A percentile compares a stretch with the other conserved stretches of the same genome.
These are phyloP conservation scores for Ceratocystiopsis minuta DNA, from an alignment of 2,329 filamentous ascomycete species.

Conservation along the genomic window DNA sequence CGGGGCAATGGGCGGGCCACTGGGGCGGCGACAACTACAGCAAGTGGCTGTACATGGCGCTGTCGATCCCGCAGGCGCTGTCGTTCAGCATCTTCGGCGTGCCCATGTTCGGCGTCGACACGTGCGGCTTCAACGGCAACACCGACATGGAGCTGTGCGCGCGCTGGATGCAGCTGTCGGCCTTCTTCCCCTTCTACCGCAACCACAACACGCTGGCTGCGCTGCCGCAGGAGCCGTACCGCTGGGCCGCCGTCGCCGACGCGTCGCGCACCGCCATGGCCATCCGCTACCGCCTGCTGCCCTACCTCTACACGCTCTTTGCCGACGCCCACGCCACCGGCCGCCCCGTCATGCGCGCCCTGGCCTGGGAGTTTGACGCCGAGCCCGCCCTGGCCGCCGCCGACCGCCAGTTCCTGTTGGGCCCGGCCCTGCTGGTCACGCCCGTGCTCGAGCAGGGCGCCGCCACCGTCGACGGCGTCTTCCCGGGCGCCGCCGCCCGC, in stretches of 20 bases:
- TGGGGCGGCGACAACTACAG: slow-evolving; percentile 43
- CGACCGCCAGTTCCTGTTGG: slow-evolving; percentile 34
- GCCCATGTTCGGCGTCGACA: slow-evolving; percentile 52
- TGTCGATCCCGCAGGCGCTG: slow-evolving; percentile 39
- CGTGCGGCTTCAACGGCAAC: slow-evolving; percentile 57
- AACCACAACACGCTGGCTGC: slow-evolving; percentile 36
- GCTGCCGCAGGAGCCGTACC: slow-evolving; percentile 51
- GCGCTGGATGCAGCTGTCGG: slow-evolving; percentile 57
- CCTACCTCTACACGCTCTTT: slow-evolving; percentile 63
- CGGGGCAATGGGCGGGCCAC: slow-evolving; percentile 50
- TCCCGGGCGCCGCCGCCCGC: slow-evolving; percentile 28
- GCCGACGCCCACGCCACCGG: slow-evolving; percentile 41
- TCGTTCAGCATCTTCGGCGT: slow-evolving; percentile 49
- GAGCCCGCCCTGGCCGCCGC: slow-evolving; percentile 27
- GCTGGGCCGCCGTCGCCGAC: slow-evolving; percentile 42
- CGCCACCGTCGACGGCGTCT: slow-evolving; percentile 23
- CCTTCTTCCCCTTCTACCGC: slow-evolving; percentile 59
- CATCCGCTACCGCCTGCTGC: slow-evolving; percentile 60
- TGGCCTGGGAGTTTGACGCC: slow-evolving; percentile 52
- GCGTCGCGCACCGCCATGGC: slow-evolving; percentile 52
- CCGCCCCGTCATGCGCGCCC: slow-evolving; percentile 46
- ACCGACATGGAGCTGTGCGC: slow-evolving; percentile 53
- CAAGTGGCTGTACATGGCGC: slow-evolving; percentile 38
- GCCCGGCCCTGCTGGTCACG: slow-evolving; percentile 27
- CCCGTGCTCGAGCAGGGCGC: slow-evolving; percentile 28